Conservation (phyloP, 2,329 filamentous ascomycete genomes). For the Diplocarpon mali region DNA sequence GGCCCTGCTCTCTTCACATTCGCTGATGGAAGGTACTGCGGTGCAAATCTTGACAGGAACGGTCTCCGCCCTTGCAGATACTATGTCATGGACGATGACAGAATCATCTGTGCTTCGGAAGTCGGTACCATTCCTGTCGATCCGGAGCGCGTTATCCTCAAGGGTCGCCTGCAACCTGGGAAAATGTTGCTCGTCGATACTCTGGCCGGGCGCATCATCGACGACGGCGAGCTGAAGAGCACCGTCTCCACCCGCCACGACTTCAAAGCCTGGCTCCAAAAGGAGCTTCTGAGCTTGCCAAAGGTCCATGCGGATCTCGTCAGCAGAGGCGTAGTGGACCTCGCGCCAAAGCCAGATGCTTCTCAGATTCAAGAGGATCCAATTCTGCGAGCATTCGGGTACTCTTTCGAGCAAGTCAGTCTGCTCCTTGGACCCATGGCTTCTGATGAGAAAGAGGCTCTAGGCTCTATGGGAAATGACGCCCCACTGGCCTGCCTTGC, state of each 20-base stretch:
- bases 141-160: slow-evolving; percentile 80
- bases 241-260: slow-evolving; percentile 79
- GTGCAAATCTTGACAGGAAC: slow-evolving; percentile 93
- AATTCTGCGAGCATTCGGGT: slow-evolving; percentile 76
- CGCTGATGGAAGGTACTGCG: slow-evolving; percentile 90
- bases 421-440: slow-evolving; percentile 90
- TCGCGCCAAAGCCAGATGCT: slow-evolving; percentile 57
- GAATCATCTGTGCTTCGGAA: slow-evolving; percentile 94
- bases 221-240: slow-evolving; percentile 83
- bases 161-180: slow-evolving; percentile 85
- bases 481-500: slow-evolving; percentile 84
- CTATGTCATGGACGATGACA: slow-evolving; percentile 93
- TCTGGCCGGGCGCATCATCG: slow-evolving; percentile 80
- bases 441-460: slow-evolving; percentile 90
- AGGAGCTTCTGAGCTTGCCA: slow-evolving; percentile 72
- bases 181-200: slow-evolving; percentile 96
- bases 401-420: slow-evolving; percentile 91
- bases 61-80: slow-evolving; percentile 91
- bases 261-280: slow-evolving; percentile 80
- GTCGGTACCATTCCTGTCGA: slow-evolving; percentile 89
- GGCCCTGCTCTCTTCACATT: slow-evolving; percentile 95
- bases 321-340: slow-evolving; percentile 47
- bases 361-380: slow-evolving; percentile 72
- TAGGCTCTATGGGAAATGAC: slow-evolving; percentile 98
- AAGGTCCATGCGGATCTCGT: slow-evolving; percentile 54